These are phyloP conservation scores for Raphidocelis subcapitata DNA, from an alignment of 139 green algal genomes.

Conservation along the genomic window DNA sequence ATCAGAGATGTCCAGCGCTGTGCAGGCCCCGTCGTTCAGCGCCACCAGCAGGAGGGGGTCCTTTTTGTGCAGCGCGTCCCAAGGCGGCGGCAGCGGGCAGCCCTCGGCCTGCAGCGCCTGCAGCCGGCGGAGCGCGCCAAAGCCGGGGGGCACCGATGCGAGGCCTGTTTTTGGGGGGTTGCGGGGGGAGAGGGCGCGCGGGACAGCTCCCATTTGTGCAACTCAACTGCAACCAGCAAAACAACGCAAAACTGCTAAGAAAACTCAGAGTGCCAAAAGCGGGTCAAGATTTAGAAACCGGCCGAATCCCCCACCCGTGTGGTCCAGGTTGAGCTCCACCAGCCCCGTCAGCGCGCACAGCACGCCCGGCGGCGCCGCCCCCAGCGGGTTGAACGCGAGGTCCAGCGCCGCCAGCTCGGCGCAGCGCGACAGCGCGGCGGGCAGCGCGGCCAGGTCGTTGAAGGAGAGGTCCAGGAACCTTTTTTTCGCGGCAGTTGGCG, in stretches of 20 bases:
- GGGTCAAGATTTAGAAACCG: too few species aligned
- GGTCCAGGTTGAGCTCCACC: conserved; percentile 60
- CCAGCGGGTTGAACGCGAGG: conserved; percentile 53
- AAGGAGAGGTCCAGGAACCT: conserved; percentile 38
- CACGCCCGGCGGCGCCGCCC: conserved; percentile 31
- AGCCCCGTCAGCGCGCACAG: conserved; percentile 41
- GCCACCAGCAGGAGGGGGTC: conserved; percentile 57
- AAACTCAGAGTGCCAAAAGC: too few species aligned
- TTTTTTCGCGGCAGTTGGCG: too few species aligned
- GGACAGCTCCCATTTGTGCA: neutral
- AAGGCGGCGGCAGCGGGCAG: conserved; percentile 25
- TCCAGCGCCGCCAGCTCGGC: conserved; percentile 43
- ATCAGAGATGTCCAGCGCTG: conserved; percentile 13
- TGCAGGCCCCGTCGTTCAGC: conserved; percentile 17
- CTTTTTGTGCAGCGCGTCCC: conserved; percentile 35
- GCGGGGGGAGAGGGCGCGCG: neutral
- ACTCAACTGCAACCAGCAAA: too few species aligned
- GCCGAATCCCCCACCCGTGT: conserved; percentile 27
- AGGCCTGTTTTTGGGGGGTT: conserved; percentile 21
- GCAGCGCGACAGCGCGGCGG: conserved; percentile 10
- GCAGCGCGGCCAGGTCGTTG: conserved; percentile 16
- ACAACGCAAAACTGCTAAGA: too few species aligned
- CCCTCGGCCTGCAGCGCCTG: conserved; percentile 56
- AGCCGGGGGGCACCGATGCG: conserved; percentile 8
- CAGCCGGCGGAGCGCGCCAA: conserved; percentile 42